Base-by-base conservation (phyloP, 371 early-diverging fungal species). In the Apophysomyces sp. region DNA sequence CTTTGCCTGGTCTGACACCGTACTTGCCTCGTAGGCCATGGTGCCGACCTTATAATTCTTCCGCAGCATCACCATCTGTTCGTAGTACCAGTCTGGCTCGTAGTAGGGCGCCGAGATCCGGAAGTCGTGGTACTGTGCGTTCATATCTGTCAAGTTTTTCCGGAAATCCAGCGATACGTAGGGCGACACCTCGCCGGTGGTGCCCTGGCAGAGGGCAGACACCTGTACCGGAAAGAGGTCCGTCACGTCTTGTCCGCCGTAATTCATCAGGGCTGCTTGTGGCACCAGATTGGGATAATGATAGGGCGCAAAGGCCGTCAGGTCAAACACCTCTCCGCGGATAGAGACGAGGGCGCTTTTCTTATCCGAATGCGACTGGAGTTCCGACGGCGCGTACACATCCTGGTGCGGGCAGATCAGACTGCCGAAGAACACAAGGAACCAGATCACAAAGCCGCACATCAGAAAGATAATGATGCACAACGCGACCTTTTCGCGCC, bases 401-500 rank as follows among this genome's bases (percentile, higher is more conserved):
- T 91, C 79, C 58, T 89, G 86, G 52, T 85, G 83, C 4, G 96
- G 96, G 76, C 99, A 98, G 15, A 98, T 81, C 52, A 94, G 65
- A 62, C 88, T 78, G 24, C 97, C 93, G 37, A 96, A 83, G 54
- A 93, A 90, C 11, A 93, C 87, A 63, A 98, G 91, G 74, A 93
- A 94, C 82, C 97, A 94, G 34, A 98, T 84, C 52, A 95, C 86
- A 62, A 89, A 73, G 4, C 82, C 84, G 63, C 92, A 94, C 75
- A 93, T 68, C 30, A 94, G 70, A 32, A 91, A 74, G 60, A 98
- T 95, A 54, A 98, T 66, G 62, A 92, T 74, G 72, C 95, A 96
- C 12, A 98, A 83, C 1, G 97, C 89, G 4, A 98, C 86, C 77
- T 98, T 96, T 76, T 98, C 98, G 55, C 97, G 88, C 98, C 98